Percentiles rank a stretch among this genome's conserved stretches.
These are phyloP conservation scores for Mycena citricolor DNA, from an alignment of 1,284 basidiomycete species.

Conservation along the genomic window DNA sequence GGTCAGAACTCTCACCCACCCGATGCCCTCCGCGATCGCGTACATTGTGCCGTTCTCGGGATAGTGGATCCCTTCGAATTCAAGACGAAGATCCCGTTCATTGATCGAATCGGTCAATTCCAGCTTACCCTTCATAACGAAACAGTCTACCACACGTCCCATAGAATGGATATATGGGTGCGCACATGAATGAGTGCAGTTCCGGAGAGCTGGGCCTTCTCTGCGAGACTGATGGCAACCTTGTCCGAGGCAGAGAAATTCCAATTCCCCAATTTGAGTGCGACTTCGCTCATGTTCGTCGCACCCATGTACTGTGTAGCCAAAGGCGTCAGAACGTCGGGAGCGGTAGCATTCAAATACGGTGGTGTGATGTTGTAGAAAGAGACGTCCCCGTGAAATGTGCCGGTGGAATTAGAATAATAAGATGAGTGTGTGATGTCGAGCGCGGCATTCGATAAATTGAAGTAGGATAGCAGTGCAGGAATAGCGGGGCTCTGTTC, in stretches of 20 bases:
- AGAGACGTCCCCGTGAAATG: conserved; percentile 60
- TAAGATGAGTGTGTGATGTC: conserved; percentile 57
- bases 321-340: conserved; percentile 47
- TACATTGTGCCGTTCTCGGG: conserved; percentile 75
- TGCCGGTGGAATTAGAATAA: conserved; percentile 74
- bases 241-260: conserved; percentile 67
- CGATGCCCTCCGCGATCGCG: conserved; percentile 66
- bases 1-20: conserved; percentile 42
- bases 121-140: conserved; percentile 58
- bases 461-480: conserved; percentile 51
- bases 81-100: conserved; percentile 59
- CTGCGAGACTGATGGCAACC: conserved; percentile 63
- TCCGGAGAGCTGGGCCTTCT: conserved; percentile 45
- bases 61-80: conserved; percentile 81
- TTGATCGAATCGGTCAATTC: conserved; percentile 56
- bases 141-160: conserved; percentile 35
- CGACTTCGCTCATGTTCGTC: conserved; percentile 50
- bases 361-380: conserved; percentile 64
- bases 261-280: conserved; percentile 55
- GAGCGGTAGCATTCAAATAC: conserved; percentile 34
- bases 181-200: conserved; percentile 61
- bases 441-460: conserved; percentile 45
- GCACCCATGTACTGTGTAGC: conserved; percentile 49
- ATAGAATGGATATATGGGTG: conserved; percentile 14
- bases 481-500: conserved; percentile 43